A percentile compares a stretch with the other conserved stretches of the same genome.
These are phyloP conservation scores for Hypoxylon fuscum DNA, from an alignment of 495 filamentous ascomycete species.

Conservation along the genomic window DNA sequence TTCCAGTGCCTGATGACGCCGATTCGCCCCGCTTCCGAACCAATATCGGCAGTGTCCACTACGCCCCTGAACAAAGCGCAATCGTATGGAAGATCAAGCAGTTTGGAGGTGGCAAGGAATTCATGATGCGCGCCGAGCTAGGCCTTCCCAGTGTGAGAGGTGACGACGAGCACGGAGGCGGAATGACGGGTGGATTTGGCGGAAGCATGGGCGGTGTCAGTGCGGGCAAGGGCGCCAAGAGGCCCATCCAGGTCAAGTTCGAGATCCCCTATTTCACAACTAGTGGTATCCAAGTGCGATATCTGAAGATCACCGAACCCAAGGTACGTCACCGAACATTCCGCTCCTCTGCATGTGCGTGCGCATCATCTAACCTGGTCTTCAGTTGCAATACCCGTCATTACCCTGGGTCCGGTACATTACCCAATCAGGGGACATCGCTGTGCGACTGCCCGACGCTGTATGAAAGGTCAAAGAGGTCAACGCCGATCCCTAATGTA, in stretches of 20 bases:
- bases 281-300: conserved; percentile 96
- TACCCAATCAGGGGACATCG: conserved; percentile 94
- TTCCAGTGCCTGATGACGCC: conserved; percentile 97
- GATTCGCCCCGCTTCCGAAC: conserved; percentile 97
- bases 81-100: conserved; percentile 99
- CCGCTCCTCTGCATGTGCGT: conserved; percentile 9
- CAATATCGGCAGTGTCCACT: conserved; percentile 97
- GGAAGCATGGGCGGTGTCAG: conserved; percentile 89
- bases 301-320: conserved; percentile 98
- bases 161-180: conserved; percentile 93
- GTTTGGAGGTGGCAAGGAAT: conserved; percentile 97
- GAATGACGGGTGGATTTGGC: conserved; percentile 95
- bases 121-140: conserved; percentile 98
- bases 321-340: conserved; percentile 73
- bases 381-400: conserved; percentile 94
- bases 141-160: conserved; percentile 94
- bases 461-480: conserved; percentile 57
- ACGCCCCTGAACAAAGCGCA: conserved; percentile 95
- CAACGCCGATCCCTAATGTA: conserved; percentile 27
- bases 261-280: conserved; percentile 99
- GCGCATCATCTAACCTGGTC: conserved; percentile 32
- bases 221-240: conserved; percentile 81
- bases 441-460: conserved; percentile 88
- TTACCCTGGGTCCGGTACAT: conserved; percentile 99
- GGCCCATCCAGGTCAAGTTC: conserved; percentile 98